A percentile compares a stretch with the other conserved stretches of the same genome.
Conservation (phyloP, 2,329 filamentous ascomycete species). For the Calonectria henricotiae region DNA sequence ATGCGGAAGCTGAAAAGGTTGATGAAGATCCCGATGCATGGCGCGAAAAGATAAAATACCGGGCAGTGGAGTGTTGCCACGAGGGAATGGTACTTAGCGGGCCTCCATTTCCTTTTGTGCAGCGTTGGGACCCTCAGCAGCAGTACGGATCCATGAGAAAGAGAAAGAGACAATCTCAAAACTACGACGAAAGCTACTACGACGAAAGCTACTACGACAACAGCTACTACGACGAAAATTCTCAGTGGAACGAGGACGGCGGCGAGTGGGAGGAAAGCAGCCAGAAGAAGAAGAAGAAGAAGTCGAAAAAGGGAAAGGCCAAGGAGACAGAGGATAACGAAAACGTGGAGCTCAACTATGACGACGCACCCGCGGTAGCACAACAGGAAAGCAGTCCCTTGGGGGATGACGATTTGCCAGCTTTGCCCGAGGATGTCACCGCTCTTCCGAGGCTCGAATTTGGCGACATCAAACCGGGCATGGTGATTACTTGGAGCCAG, state of each 20-base stretch:
- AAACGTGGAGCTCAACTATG: conserved; percentile 62
- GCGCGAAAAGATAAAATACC: conserved; percentile 81
- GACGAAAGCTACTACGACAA: conserved; percentile 53
- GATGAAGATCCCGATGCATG: conserved; percentile 75
- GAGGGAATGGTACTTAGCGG: conserved; percentile 78
- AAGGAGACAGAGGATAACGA: conserved; percentile 42
- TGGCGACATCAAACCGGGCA: conserved; percentile 69
- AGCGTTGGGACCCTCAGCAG: conserved; percentile 89
- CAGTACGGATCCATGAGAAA: conserved; percentile 63
- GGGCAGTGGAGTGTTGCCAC: conserved; percentile 88
- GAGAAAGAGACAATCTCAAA: conserved; percentile 66
- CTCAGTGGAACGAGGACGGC: conserved; percentile 53
- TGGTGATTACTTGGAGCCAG: conserved; percentile 80
- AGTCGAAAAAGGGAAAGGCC: conserved; percentile 60
- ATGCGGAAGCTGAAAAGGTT: conserved; percentile 35
- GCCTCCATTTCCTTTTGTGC: conserved; percentile 91
- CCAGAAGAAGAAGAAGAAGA: conserved; percentile 56
- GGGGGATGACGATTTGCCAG: conserved; percentile 74
- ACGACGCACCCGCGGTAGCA: conserved; percentile 55
- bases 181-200: conserved; percentile 53
- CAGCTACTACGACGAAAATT: conserved; percentile 51
- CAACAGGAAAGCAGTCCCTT: conserved; percentile 62
- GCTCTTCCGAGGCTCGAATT: conserved; percentile 68
- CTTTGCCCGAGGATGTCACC: conserved; percentile 72
- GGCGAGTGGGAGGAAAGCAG: conserved; percentile 59